These are phyloP conservation scores for Coemansia sp. DNA, from an alignment of 192 early-diverging fungal genomes.

Conservation along the genomic window DNA sequence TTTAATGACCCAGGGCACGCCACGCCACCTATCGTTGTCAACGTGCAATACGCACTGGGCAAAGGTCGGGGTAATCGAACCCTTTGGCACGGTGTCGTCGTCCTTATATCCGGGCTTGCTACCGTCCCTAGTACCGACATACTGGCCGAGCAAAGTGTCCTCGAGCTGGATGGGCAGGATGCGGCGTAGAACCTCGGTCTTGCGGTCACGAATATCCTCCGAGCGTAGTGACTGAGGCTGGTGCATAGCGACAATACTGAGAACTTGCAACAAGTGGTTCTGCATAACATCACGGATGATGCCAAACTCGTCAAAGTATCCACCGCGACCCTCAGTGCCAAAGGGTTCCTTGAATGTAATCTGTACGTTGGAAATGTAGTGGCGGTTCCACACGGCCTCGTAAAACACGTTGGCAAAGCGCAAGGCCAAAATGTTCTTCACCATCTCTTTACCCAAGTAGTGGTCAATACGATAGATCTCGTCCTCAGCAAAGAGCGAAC, in stretches of 20 bases:
- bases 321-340: conserved; percentile 96
- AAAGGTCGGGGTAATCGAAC: conserved; percentile 87
- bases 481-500: conserved; percentile 81
- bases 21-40: conserved; percentile 92
- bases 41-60: conserved; percentile 88
- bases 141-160: conserved; percentile 92
- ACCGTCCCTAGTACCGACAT: conserved; percentile 77
- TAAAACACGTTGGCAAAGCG: conserved; percentile 96
- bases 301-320: conserved; percentile 99
- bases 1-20: conserved; percentile 73
- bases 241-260: conserved; percentile 95
- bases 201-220: conserved; percentile 96
- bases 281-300: conserved; percentile 98
- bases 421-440: conserved; percentile 94
- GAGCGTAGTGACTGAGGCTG: conserved; percentile 83
- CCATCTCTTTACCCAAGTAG: conserved; percentile 99
- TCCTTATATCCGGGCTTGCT: conserved; percentile 92
- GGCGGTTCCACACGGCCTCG: conserved; percentile 89
- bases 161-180: conserved; percentile 80
- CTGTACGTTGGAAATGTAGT: conserved; percentile 90
- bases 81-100: conserved; percentile 86
- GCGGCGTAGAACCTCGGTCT: conserved; percentile 87
- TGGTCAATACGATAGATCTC: conserved; percentile 99
- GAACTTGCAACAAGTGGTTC: conserved; percentile 92
- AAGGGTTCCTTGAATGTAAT: conserved; percentile 98